A percentile compares a stretch with the other conserved stretches of the same genome.
These are phyloP conservation scores for Fusarium acutatum DNA, from an alignment of 2,329 filamentous ascomycete genomes.

Conservation along the genomic window DNA sequence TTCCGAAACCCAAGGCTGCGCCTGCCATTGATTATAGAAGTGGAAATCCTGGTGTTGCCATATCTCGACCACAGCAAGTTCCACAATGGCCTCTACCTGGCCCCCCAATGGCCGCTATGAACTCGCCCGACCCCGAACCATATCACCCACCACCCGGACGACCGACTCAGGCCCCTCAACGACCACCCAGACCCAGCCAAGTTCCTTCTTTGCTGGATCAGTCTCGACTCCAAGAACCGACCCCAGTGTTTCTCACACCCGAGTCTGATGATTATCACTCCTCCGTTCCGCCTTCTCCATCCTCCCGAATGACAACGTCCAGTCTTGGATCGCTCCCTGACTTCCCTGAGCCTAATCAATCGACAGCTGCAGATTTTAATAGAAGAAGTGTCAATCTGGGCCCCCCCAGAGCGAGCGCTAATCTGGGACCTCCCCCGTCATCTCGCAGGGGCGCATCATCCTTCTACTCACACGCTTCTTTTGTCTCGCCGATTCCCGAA, in stretches of 20 bases:
- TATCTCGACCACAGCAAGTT: conserved; percentile 62
- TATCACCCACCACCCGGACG: conserved; percentile 62
- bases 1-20: conserved; percentile 24
- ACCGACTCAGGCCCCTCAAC: conserved; percentile 60
- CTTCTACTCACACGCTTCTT: conserved; percentile 72
- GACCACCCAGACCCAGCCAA: conserved; percentile 67
- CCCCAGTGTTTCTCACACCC: conserved; percentile 56
- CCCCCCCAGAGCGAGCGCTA: conserved; percentile 58
- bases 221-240: conserved; percentile 64
- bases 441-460: conserved; percentile 68
- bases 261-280: conserved; percentile 48
- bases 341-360: conserved; percentile 56
- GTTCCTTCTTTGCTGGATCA: conserved; percentile 68
- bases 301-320: conserved; percentile 61
- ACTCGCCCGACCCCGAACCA: conserved; percentile 47
- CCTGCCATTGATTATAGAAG: conserved; percentile 31
- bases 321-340: conserved; percentile 67
- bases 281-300: conserved; percentile 58
- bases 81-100: conserved; percentile 64
- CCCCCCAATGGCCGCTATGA: conserved; percentile 48
- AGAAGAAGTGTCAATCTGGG: conserved; percentile 61
- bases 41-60: conserved; percentile 50
- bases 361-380: conserved; percentile 41
- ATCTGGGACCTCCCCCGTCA: conserved; percentile 67
- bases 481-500: conserved; percentile 79